Percentiles rank a stretch among this genome's conserved stretches.
phyloP scores from a whole-genome alignment of 2,329 filamentous ascomycete species.

The Mycosphaerella sp. region DNA sequence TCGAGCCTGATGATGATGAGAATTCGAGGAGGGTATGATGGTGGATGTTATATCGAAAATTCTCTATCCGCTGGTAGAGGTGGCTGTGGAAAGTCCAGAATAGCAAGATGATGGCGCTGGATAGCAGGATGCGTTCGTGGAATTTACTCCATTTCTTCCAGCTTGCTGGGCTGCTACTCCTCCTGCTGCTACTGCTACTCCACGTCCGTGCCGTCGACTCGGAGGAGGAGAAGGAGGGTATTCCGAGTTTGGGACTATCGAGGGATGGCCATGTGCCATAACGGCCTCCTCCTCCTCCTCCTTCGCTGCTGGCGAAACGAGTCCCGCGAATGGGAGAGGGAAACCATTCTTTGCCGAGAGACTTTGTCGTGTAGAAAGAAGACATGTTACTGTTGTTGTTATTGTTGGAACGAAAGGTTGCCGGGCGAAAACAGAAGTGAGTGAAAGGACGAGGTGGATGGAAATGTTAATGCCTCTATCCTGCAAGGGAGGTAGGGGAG shows the following conservation, averaged over 20 bases:
- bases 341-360: slow-evolving; percentile 13
- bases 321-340: slow-evolving; percentile 5
- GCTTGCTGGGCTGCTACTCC: neutral
- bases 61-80: slow-evolving; percentile 3
- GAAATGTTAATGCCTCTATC: neutral
- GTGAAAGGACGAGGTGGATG: neutral
- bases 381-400: slow-evolving; percentile 3
- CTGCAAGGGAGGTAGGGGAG: neutral
- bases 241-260: neutral
- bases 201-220: neutral
- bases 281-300: neutral
- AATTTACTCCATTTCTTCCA: slow-evolving; percentile 7
- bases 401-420: too few relatives aligned
- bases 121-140: slow-evolving; percentile 6
- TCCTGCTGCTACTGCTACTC: neutral
- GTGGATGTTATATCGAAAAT: neutral
- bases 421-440: too few relatives aligned
- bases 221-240: neutral
- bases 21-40: neutral
- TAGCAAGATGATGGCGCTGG: neutral
- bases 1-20: neutral
- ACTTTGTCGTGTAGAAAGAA: slow-evolving; percentile 12
- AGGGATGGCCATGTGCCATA: slow-evolving; percentile 7
- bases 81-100: slow-evolving; percentile 2
- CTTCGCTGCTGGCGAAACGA: neutral